Evolutionary conservation across 768 basidiomycete genomes (phyloP), one percentile per base, ranked within the genome.

Genomic region (Mycena albidolilacea): DNA sequence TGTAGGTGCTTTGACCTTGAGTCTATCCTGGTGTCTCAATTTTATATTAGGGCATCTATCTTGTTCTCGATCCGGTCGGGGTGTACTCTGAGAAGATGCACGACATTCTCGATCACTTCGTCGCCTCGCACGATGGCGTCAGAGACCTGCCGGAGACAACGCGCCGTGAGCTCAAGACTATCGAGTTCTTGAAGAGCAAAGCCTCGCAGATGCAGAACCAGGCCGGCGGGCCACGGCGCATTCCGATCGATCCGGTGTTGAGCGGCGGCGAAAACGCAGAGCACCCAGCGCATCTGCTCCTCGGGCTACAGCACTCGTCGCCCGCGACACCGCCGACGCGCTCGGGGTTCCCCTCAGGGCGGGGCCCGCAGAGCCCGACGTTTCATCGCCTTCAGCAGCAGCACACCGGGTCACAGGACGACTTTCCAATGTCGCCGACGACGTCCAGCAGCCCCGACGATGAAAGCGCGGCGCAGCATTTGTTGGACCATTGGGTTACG

Each of bases 401-500:
- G 52, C 52, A 54, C 52, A 54, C 9, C 23, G 79, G 79, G 57
- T 73, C 72, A 5, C 77, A 81, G 46, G 76, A 79, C 11, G 91
- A 91, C 41, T 83, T 89, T 73, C 84, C 84, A 2, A 83, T 83
- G 68, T 92, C 93, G 17, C 90, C 91, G 48, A 89, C 90, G 1
- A 90, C 88, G 19, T 88, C 92, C 30, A 89, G 88, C n/a, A 94
- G 93, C 78, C 94, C 92, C 1, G 95, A 95, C 59, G 94, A 93
- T 11, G 91, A 95, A 78, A 90, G 88, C 35, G 85, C 92, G 8
- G 94, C 94, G 5, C 95, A 96, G 78, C 89, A 89, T 12, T 80
- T 96, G 67, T 84, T 96, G 59, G 94, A 96, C 80, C 92, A 95
- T 73, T 96, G 95, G 95, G 93, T 90, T 78, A 92, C 91, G 73